Conservation (phyloP, 371 early-diverging fungal genomes). For the Gilbertella persicaria region DNA sequence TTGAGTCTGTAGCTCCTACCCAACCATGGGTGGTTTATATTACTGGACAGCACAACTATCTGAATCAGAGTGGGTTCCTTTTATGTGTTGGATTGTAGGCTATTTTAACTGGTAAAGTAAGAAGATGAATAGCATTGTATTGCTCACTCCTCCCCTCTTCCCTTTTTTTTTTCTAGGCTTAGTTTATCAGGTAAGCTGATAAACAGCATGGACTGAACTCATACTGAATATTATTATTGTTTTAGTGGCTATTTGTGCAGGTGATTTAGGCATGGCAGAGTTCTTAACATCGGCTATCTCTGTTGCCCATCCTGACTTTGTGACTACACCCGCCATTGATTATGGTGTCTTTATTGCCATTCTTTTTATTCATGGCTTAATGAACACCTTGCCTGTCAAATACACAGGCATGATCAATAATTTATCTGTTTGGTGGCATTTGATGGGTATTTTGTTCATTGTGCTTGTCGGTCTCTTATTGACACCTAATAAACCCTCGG, state of each 20-base stretch:
- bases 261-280: constrained; percentile 56
- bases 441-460: constrained; percentile 39
- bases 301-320: constrained; percentile 46
- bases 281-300: constrained; percentile 51
- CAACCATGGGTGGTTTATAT: constrained; percentile 33
- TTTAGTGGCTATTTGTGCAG: constrained; percentile 53
- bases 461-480: constrained; percentile 30
- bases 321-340: constrained; percentile 28
- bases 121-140: too few relatives aligned
- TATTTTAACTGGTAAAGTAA: constrained; percentile 29
- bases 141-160: constrained; percentile 24
- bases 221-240: constrained; percentile 14
- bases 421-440: constrained; percentile 48
- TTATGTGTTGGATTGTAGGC: constrained; percentile 40
- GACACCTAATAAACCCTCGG: constrained; percentile 45
- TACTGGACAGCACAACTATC: constrained; percentile 36
- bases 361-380: constrained; percentile 43
- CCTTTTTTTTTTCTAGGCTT: constrained; percentile 7
- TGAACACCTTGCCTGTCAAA: constrained; percentile 49
- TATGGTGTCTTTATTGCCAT: constrained; percentile 47
- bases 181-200: constrained; percentile 32
- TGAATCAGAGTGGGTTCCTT: constrained; percentile 35
- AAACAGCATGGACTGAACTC: background rate
- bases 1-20: constrained; percentile 38
- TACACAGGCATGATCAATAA: constrained; percentile 46